Evolutionary conservation across 192 early-diverging fungal genomes (phyloP).

Genomic region (Chytriomyces sp.): DNA sequence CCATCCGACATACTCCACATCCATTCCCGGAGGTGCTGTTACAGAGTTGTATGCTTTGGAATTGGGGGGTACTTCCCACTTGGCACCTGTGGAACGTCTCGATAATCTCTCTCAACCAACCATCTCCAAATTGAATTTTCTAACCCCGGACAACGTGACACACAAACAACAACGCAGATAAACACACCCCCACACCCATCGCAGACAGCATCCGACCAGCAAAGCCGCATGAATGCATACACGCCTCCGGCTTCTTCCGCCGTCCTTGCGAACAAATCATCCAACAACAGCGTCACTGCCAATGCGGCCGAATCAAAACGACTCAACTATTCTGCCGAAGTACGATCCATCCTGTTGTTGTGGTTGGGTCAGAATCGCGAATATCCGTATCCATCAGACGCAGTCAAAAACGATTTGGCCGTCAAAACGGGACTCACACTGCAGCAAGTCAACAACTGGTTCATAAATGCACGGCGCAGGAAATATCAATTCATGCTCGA

Average conservation of each 20-base stretch:
- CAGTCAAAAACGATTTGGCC: conserved; percentile 60
- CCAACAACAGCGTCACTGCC: background rate
- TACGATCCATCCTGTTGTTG: conserved; percentile 55
- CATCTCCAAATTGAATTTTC: too few relatives aligned
- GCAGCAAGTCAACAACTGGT: conserved; percentile 79
- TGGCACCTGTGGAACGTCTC: too few relatives aligned
- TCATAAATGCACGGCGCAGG: conserved; percentile 72
- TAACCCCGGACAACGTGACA: too few relatives aligned
- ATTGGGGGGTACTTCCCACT: too few relatives aligned
- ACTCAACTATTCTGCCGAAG: conserved; percentile 36
- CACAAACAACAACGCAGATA: too few relatives aligned
- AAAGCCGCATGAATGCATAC: background rate
- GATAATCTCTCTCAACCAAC: too few relatives aligned
- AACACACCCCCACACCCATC: background rate
- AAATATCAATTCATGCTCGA: conserved; percentile 62
- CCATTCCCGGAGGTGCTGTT: too few relatives aligned
- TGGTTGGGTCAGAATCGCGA: conserved; percentile 67
- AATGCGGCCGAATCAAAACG: conserved; percentile 20
- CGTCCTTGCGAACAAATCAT: background rate
- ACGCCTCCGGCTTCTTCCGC: background rate
- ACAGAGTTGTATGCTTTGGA: too few relatives aligned
- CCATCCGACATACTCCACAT: too few relatives aligned
- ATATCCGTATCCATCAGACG: conserved; percentile 74
- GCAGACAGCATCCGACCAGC: background rate
- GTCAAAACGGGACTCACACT: conserved; percentile 61